Base-by-base conservation (phyloP, 768 basidiomycete species). In the Lanmaoa rubissima region DNA sequence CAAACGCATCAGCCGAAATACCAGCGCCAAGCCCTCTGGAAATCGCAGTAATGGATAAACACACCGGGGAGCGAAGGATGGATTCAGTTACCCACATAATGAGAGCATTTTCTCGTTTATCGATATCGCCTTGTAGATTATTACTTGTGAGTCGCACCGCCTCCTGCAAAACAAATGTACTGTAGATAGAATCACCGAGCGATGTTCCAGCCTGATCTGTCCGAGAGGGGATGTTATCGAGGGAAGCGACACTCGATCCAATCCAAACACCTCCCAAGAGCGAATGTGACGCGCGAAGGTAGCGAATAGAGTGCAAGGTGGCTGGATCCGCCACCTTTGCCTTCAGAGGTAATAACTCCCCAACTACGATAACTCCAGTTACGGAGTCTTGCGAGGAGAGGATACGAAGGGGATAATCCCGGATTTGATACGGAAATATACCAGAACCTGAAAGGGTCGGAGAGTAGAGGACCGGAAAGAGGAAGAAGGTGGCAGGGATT, bases 1-100 rank as follows among this genome's bases (percentile, higher is more conserved):
- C 76, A 61, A 98, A 85, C 0, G 92, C 80, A 42, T 84, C 82
- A 0, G 92, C 87, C 4, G 91, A 86, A 52, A 91, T 85, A 6
- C 96, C 95, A 19, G 83, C 79, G 19, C 96, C 96, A 34, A 98
- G 82, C 12, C 96, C 96, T 71, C 95, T 97, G 64, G 16, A 50
- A 55, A 48, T 57, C 35, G 9, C 13, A 45, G 1, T 21, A 31
- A 48, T 41, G 21, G 5, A 13, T 50, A 35, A 54, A 53, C 63
- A 24, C 13, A 13, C 56, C 51, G 48, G 31, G 49, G 45, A 58
- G 53, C 40, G 38, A 61, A 48, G 35, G 56, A 26, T 41, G 41
- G 26, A 14, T 40, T 19, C 38, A 36, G 21, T 14, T 36, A 68
- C 85, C 60, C 69, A 92, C 93, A 92, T 92, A 53, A 90, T 74